Conservation (phyloP, 306 rosid genomes). For the Casuarina equisetifolia region DNA sequence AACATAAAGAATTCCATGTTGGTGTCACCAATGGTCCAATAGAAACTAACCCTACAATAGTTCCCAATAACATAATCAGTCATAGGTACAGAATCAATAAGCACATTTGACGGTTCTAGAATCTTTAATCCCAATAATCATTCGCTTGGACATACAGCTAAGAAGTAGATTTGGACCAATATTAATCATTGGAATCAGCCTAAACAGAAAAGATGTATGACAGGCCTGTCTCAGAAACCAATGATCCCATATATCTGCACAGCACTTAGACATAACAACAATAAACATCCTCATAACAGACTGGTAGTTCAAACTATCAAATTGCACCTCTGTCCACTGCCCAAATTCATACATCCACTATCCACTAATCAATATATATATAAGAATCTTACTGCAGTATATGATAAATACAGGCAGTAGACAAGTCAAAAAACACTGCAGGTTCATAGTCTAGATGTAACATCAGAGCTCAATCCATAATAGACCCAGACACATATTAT, state of each 20-base stretch:
- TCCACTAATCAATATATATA: conserved; percentile 31
- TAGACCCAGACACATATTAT: conserved; percentile 17
- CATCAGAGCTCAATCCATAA: conserved; percentile 25
- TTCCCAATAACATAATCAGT: conserved; percentile 80
- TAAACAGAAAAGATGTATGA: conserved; percentile 21
- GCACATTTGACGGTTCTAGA: conserved; percentile 52
- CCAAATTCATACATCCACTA: conserved; percentile 27
- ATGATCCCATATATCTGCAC: conserved; percentile 27
- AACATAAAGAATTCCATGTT: conserved; percentile 83
- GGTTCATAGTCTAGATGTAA: conserved; percentile 26
- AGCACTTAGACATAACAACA: conserved; percentile 21
- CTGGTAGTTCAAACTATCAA: conserved; percentile 26
- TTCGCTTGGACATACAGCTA: conserved; percentile 33
- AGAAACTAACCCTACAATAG: conserved; percentile 92
- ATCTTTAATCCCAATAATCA: conserved; percentile 51
- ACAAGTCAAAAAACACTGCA: conserved; percentile 29
- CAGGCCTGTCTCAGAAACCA: conserved; percentile 27
- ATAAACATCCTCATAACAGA: conserved; percentile 26
- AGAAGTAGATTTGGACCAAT: conserved; percentile 35
- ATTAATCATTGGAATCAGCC: conserved; percentile 33
- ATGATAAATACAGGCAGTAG: conserved; percentile 15
- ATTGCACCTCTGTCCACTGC: conserved; percentile 28
- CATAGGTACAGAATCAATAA: conserved; percentile 59
- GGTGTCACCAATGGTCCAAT: conserved; percentile 85
- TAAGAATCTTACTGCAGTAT: conserved; percentile 27